Conservation (phyloP, 371 early-diverging fungal genomes). For the Mucor irregularis region DNA sequence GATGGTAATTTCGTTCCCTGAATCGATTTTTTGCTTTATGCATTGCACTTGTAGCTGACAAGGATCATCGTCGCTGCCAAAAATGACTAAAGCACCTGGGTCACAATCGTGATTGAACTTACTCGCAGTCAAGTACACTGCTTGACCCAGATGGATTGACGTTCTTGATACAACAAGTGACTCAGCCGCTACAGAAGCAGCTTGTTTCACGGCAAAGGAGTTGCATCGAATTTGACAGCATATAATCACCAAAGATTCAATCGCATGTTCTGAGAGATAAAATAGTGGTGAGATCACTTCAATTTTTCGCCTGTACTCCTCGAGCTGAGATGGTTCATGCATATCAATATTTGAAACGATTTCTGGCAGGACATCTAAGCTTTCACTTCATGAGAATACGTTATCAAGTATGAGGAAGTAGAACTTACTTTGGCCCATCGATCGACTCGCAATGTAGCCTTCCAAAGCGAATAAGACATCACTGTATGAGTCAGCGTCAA, state of each 20-base stretch:
- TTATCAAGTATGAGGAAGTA: neutral
- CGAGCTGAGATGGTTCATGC: neutral
- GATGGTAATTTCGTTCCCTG: conserved; percentile 17
- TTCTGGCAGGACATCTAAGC: conserved; percentile 15
- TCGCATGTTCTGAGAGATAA: conserved; percentile 3
- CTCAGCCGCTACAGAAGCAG: neutral
- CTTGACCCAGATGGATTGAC: conserved; percentile 19
- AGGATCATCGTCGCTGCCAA: conserved; percentile 12
- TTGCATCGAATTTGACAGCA: conserved; percentile 37
- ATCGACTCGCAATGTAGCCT: conserved; percentile 17
- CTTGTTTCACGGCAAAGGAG: conserved; percentile 25
- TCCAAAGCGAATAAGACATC: conserved; percentile 21
- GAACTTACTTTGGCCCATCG: neutral
- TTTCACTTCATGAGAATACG: neutral
- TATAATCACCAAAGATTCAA: conserved; percentile 17
- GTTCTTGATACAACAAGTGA: conserved; percentile 7
- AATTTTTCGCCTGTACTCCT: conserved; percentile 2
- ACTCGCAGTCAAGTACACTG: conserved; percentile 32
- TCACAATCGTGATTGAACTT: conserved; percentile 35
- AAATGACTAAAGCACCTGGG: conserved; percentile 31
- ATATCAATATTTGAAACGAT: conserved; percentile 18
- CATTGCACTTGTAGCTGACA: conserved; percentile 2
- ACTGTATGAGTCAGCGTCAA: neutral
- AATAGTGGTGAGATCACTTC: neutral
- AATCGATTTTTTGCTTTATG: neutral